These are phyloP conservation scores for Phaeotremella skinneri DNA, from an alignment of 768 basidiomycete genomes.

Conservation along the genomic window DNA sequence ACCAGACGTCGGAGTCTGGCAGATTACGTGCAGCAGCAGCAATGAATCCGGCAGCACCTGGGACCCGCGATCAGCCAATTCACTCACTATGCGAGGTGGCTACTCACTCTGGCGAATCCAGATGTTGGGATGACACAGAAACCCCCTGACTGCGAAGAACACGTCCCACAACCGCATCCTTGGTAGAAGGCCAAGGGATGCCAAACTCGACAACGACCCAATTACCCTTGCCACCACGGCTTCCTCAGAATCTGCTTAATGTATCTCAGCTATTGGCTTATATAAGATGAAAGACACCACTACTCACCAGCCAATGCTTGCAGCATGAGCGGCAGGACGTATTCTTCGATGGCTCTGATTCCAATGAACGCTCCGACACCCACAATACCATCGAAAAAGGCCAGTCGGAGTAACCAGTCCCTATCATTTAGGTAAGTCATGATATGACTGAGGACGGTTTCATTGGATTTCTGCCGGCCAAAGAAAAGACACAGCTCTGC, in stretches of 20 bases:
- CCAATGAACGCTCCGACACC: constrained; percentile 94
- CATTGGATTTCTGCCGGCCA: constrained; percentile 87
- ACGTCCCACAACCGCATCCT: constrained; percentile 92
- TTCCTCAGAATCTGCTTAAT: constrained; percentile 79
- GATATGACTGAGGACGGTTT: constrained; percentile 86
- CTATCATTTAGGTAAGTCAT: constrained; percentile 74
- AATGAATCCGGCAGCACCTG: constrained; percentile 84
- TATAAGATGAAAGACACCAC: constrained; percentile 4
- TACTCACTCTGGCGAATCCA: constrained; percentile 85
- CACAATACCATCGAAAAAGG: constrained; percentile 93
- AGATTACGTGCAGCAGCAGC: constrained; percentile 79
- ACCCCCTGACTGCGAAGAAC: constrained; percentile 76
- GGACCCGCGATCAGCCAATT: not conserved
- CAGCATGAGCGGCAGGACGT: constrained; percentile 93
- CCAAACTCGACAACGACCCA: constrained; percentile 79
- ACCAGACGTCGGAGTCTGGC: constrained; percentile 88
- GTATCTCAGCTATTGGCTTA: constrained; percentile 10
- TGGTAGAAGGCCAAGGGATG: constrained; percentile 77
- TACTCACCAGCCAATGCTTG: constrained; percentile 88
- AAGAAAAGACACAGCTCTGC: constrained; percentile 89
- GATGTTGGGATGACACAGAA: constrained; percentile 89
- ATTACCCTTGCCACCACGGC: constrained; percentile 88
- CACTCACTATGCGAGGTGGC: not conserved
- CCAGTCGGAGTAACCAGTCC: constrained; percentile 85
- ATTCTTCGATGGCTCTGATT: constrained; percentile 85